Percentiles rank a stretch among this genome's conserved stretches.
Conservation (phyloP, 192 early-diverging fungal genomes). For the Thamnidium elegans region DNA sequence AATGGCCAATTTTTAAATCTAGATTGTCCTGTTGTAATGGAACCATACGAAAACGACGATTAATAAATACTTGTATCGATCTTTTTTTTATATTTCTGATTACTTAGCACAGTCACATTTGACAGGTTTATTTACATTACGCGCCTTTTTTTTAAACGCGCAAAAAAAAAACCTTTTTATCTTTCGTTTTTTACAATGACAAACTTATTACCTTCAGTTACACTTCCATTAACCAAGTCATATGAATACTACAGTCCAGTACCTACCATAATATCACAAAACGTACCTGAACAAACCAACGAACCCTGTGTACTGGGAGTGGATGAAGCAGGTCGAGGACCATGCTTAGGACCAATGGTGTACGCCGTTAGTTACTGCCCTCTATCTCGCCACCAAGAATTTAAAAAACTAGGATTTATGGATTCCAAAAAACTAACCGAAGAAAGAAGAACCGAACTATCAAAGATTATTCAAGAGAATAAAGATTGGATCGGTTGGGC, state of each 20-base stretch:
- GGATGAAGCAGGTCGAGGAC: constrained; percentile 96
- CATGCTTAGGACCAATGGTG: constrained; percentile 97
- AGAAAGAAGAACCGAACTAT: constrained; percentile 65
- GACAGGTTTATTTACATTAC: no score
- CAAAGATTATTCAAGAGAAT: constrained; percentile 56
- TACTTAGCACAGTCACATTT: no score
- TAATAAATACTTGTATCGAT: no score
- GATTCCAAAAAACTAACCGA: constrained; percentile 95
- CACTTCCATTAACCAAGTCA: constrained; percentile 36
- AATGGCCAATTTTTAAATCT: no score
- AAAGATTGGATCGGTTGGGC: constrained; percentile 80
- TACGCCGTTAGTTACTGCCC: constrained; percentile 88
- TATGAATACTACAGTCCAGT: constrained; percentile 41
- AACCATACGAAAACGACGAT: no score
- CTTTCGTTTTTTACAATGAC: not conserved
- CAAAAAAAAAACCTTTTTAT: no score
- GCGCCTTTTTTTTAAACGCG: no score
- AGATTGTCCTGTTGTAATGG: no score
- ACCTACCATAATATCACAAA: constrained; percentile 16
- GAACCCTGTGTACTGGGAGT: constrained; percentile 80
- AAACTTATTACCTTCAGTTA: constrained; percentile 18
- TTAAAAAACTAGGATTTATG: constrained; percentile 78
- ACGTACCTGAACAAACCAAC: constrained; percentile 18
- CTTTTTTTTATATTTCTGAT: no score
- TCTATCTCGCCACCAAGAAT: constrained; percentile 54